phyloP scores from a whole-genome alignment of 441 rosid genomes.

The Raphanus hybrid region DNA sequence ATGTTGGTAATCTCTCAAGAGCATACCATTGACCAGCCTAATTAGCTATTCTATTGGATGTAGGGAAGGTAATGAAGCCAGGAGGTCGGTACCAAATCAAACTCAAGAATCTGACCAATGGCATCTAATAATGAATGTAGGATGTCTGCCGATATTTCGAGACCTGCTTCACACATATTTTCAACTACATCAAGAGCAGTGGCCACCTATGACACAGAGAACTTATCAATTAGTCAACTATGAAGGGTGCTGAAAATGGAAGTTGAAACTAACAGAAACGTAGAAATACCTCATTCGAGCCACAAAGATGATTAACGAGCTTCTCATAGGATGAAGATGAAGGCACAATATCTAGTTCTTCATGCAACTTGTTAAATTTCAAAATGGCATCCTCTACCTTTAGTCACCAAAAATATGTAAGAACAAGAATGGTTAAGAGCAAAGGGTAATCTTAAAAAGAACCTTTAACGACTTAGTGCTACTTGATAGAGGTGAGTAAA shows the following conservation, averaged over 20 bases:
- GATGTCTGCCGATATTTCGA: conserved; percentile 51
- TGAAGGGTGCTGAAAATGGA: not conserved
- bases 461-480: not conserved
- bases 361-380: conserved; percentile 64
- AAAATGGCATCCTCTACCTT: conserved; percentile 67
- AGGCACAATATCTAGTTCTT: conserved; percentile 56
- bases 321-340: conserved; percentile 60
- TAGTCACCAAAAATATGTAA: conserved; percentile 38
- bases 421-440: conserved; percentile 30
- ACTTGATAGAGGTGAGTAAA: conserved; percentile 12
- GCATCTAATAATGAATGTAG: conserved; percentile 59
- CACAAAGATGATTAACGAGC: conserved; percentile 61
- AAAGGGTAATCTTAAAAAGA: conserved; percentile 1
- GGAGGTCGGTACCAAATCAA: conserved; percentile 59
- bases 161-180: conserved; percentile 62
- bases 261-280: conserved; percentile 8
- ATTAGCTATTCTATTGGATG: not conserved
- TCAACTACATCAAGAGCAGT: conserved; percentile 73
- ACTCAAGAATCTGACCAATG: conserved; percentile 61
- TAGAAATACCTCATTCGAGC: conserved; percentile 56
- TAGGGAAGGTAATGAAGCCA: conserved; percentile 7
- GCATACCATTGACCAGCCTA: conserved; percentile 14
- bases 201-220: conserved; percentile 61
- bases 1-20: conserved; percentile 6
- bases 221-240: conserved; percentile 28